Evolutionary conservation across 225 moss, liverwort and hornwort species (phyloP), one percentile per base, ranked within the genome.

Genomic region (Physcomitrellopsis africana): DNA sequence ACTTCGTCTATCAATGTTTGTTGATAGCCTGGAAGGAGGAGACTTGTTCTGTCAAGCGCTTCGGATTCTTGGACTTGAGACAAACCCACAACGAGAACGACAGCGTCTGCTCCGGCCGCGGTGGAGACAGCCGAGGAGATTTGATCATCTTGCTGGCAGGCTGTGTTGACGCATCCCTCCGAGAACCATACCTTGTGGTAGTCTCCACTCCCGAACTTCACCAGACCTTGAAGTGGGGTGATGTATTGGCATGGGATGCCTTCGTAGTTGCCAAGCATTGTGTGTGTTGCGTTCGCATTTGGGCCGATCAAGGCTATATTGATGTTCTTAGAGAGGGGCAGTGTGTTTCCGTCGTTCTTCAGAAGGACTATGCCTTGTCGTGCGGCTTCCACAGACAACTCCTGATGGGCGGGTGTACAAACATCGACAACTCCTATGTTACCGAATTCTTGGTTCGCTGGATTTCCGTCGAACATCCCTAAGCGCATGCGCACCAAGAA

Each of bases 261-360:
- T 71, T 87, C 86, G 63, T 96, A 96, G 75, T 88, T 89, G 8
- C 96, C 94, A 2, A 96, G 92, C 91, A 96, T 91, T 72, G 81
- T 74, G 51, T 85, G 75, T 0, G 91, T 86, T 18, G 68, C 85
- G 63, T 83, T 76, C 7, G 92, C 94, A 57, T 85, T 92, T 3
- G 94, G 94, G 22, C 94, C 96, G 72, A 94, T 76, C 16, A 91
- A 81, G 32, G 92, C 94, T 67, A 94, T 15, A 16, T 76, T 83
- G 2, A 49, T 73, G 11, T 20, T 63, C 10, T 17, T 62, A 0
- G 72, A 68, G 0, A 94, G 66, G 0, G 96, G 94, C 9, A 97
- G 88, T 5, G 78, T 69, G 52, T 76, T 72, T 37, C 64, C 52
- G 41, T 88, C 83, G 76, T 96, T 96, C 73, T 97, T 92, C n/a